phyloP scores from a whole-genome alignment of 116 monocot species.

The Trichopus zeylanicus region DNA sequence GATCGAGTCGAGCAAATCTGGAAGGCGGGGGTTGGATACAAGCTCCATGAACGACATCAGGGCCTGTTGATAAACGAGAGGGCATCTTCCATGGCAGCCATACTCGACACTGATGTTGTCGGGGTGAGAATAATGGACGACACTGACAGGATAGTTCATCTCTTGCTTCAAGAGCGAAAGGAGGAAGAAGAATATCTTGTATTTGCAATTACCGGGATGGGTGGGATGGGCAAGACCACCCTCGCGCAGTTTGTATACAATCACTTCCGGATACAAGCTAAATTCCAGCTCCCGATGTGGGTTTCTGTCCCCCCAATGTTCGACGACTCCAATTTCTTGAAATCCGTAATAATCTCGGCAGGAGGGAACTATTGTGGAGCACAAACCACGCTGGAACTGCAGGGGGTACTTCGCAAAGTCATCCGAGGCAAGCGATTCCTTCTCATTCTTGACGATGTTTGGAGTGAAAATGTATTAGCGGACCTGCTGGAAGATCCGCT shows the following conservation, averaged over 20 bases:
- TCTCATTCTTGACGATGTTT: not conserved
- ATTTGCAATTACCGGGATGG: not conserved
- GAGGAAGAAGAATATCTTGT: not conserved
- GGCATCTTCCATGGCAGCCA: too few species aligned
- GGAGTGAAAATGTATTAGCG: not conserved
- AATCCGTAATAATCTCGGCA: not conserved
- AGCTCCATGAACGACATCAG: too few species aligned
- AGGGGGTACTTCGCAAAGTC: not conserved
- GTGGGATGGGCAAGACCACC: conserved; percentile 5
- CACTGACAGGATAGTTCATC: too few species aligned
- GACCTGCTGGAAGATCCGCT: not conserved
- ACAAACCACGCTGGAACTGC: not conserved
- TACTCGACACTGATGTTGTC: too few species aligned
- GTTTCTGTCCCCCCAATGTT: not conserved
- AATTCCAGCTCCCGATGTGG: not conserved
- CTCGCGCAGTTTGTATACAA: not conserved
- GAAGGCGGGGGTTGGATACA: too few species aligned
- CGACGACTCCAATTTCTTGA: not conserved
- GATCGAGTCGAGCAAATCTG: too few species aligned
- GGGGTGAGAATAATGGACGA: too few species aligned
- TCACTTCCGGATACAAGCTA: not conserved
- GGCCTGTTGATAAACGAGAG: too few species aligned
- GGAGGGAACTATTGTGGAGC: not conserved
- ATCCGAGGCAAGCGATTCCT: not conserved
- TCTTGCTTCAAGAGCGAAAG: not conserved